phyloP scores from a whole-genome alignment of 2,329 filamentous ascomycete species.

The Clarireedia hainanense region DNA sequence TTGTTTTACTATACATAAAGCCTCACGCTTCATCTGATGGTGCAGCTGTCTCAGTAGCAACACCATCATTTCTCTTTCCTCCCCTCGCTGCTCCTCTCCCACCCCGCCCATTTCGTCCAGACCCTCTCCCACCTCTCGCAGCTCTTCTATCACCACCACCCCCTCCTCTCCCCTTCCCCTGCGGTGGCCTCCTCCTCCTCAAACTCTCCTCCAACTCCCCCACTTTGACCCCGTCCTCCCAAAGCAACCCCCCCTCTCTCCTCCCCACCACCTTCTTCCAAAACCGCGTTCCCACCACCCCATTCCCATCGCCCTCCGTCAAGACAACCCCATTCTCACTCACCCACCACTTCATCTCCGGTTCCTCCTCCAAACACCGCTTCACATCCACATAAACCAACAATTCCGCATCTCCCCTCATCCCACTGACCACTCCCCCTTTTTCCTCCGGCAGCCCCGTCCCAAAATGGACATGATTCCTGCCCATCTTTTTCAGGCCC shows the following conservation, averaged over 20 bases:
- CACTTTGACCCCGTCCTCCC: slow-evolving; percentile 60
- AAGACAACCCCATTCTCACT: slow-evolving; percentile 74
- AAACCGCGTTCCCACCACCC: slow-evolving; percentile 56
- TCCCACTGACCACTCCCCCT: slow-evolving; percentile 61
- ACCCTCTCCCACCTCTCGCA: slow-evolving; percentile 12
- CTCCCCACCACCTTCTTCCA: slow-evolving; percentile 65
- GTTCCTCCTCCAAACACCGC: slow-evolving; percentile 49
- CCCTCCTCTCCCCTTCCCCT: slow-evolving; percentile 29
- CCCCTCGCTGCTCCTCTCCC: slow-evolving; percentile 24
- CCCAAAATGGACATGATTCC: slow-evolving; percentile 88
- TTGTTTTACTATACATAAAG: neutral
- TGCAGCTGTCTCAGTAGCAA: slow-evolving; percentile 18
- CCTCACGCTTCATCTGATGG: neutral
- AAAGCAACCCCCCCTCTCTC: slow-evolving; percentile 53
- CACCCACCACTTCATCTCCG: slow-evolving; percentile 61
- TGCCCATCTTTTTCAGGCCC: slow-evolving; percentile 70
- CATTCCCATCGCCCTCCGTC: slow-evolving; percentile 51
- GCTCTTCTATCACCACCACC: slow-evolving; percentile 29
- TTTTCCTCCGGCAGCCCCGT: slow-evolving; percentile 52
- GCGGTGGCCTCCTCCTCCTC: slow-evolving; percentile 42
- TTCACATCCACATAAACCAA: slow-evolving; percentile 70
- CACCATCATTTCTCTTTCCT: slow-evolving; percentile 26
- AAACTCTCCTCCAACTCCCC: slow-evolving; percentile 58
- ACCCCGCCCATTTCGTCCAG: slow-evolving; percentile 22
- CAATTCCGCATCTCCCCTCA: slow-evolving; percentile 70